phyloP scores from a whole-genome alignment of 1,139 yeast genomes.

The Maudiozyma humilis region DNA sequence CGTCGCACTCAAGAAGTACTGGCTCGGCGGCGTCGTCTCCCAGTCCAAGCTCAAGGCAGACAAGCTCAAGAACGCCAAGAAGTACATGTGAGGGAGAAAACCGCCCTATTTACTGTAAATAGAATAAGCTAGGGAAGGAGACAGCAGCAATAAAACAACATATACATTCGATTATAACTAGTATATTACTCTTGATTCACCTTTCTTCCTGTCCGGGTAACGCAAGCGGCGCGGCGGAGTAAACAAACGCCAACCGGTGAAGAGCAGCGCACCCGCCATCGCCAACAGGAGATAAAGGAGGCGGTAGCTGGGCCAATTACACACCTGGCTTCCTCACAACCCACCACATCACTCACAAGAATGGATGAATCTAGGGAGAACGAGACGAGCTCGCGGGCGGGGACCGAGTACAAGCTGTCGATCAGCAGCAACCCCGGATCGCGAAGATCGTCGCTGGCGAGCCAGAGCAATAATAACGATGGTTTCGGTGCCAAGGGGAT shows the following conservation, averaged over 20 bases:
- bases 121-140: too few species aligned
- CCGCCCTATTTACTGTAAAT: background rate
- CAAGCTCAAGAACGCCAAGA: slow-evolving; percentile 40
- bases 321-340: background rate
- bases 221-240: too few species aligned
- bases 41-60: slow-evolving; percentile 32
- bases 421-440: slow-evolving; percentile 31
- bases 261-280: background rate
- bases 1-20: slow-evolving; percentile 43
- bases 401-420: slow-evolving; percentile 28
- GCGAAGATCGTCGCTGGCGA: slow-evolving; percentile 28
- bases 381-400: slow-evolving; percentile 4
- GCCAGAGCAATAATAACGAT: slow-evolving; percentile 9
- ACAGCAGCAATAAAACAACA: too few species aligned
- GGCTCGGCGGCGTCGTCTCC: slow-evolving; percentile 36
- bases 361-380: slow-evolving; percentile 1
- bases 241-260: background rate
- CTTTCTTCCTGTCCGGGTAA: too few species aligned
- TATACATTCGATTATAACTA: too few species aligned
- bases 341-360: background rate
- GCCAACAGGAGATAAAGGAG: background rate
- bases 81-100: slow-evolving; percentile 25
- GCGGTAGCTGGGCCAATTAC: too few species aligned
- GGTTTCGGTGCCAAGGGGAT: slow-evolving; percentile 1
- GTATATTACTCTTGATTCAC: too few species aligned